Evolutionary conservation across 768 basidiomycete species (phyloP), one percentile per base, ranked within the genome.

Genomic region (Podaxis mareebaensis): DNA sequence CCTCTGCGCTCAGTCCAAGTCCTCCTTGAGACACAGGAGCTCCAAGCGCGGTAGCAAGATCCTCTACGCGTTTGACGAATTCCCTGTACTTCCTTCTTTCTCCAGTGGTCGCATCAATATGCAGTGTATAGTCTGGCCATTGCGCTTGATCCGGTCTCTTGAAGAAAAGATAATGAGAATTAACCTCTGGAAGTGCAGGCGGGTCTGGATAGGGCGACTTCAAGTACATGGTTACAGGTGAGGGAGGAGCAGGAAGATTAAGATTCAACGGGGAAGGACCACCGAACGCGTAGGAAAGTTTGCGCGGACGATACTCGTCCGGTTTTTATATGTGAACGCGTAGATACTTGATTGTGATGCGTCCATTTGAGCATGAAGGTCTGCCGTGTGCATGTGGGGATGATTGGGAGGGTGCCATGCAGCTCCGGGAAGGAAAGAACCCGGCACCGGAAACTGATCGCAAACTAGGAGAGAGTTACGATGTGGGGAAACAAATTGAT

Each of bases 1-100:
- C 76, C 46, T 76, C 76, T 0, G 72, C 71, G 4, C 72, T 68
- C 11, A 92, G 69, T 0, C 82, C 88, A 1, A 90, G 75, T 0
- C 91, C 89, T 0, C 88, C 88, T 17, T 81, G 70, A 0, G 74
- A 66, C 12, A 74, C 63, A 4, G 83, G 77, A n/a, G 75, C 70
- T 2, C 75, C 82, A 12, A 91, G 76, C 0, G 83, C 87, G 0
- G 88, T 89, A 2, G 86, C 83, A 15, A 82, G 82, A 55, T 85
- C 78, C 8, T 78, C 75, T 0, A 90, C 79, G 13, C 78, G 77
- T 40, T 82, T 80, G 13, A 79, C 57, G 64, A 89, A 81, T 63
- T 89, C 80, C 26, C 74, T 77, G 65, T 76, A 83, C 11, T 76
- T 79, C 12, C 82, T 72, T 55, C 70, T 76, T 60, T 77, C 68